phyloP scores from a whole-genome alignment of 2,329 filamentous ascomycete genomes.

The Fusarium keratoplasticum region DNA sequence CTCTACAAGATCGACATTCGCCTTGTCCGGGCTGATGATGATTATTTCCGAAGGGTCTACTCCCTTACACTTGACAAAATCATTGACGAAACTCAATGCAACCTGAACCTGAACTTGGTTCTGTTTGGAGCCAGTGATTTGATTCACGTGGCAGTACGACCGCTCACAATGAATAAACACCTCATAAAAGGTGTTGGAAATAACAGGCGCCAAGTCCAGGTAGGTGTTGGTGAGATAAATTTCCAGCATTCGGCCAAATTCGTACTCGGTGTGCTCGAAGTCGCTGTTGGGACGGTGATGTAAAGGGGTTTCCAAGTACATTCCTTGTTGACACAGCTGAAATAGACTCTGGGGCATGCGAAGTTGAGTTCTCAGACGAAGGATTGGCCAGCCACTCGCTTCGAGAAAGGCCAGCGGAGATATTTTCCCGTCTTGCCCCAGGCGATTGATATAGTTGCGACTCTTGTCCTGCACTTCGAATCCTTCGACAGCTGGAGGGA shows the following conservation, averaged over 20 bases:
- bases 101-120: background rate
- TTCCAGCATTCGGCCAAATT: background rate
- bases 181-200: background rate
- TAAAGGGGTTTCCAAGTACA: background rate
- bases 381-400: constrained; percentile 7
- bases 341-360: constrained; percentile 40
- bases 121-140: background rate
- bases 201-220: rapidly evolving
- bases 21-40: background rate
- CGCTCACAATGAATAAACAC: background rate
- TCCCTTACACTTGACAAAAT: background rate
- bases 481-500: constrained; percentile 13
- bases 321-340: background rate
- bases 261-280: rapidly evolving
- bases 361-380: constrained; percentile 29
- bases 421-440: constrained; percentile 10
- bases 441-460: constrained; percentile 11
- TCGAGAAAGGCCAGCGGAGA: constrained; percentile 21
- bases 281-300: rapidly evolving
- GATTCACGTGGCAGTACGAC: background rate
- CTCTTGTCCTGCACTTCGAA: background rate
- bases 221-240: background rate
- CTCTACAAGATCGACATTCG: background rate
- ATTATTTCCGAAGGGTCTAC: background rate
- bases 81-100: background rate